Percentiles rank a stretch among this genome's conserved stretches.
Evolutionary conservation across 306 rosid genomes (phyloP).

Genomic region (Vicia faba): DNA sequence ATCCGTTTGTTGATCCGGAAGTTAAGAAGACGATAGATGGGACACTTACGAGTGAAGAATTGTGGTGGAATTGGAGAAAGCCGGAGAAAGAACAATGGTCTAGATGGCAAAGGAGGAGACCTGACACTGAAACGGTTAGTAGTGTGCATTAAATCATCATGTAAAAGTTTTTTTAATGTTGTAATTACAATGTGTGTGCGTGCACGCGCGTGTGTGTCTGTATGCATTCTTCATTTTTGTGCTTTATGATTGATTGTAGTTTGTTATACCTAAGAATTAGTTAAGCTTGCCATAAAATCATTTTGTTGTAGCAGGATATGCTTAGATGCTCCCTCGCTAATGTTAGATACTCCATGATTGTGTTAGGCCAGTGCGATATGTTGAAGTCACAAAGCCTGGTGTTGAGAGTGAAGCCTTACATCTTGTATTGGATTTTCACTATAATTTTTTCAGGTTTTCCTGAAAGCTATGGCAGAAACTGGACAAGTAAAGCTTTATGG

Average conservation of each 20-base stretch:
- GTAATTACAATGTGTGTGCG: not conserved
- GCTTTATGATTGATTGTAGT: conserved; percentile 14
- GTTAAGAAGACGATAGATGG: conserved; percentile 70
- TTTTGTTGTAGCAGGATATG: no score
- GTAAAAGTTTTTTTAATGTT: conserved; percentile 5
- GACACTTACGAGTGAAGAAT: conserved; percentile 67
- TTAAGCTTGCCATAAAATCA: not conserved
- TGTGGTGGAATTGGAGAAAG: conserved; percentile 98
- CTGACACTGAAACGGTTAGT: conserved; percentile 93
- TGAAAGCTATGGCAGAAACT: conserved; percentile 97
- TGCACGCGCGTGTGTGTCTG: not conserved
- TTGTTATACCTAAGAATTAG: conserved; percentile 2
- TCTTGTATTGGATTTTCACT: conserved; percentile 25
- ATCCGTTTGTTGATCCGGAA: conserved; percentile 79
- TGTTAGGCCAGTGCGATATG: conserved; percentile 14
- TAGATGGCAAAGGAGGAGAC: conserved; percentile 96
- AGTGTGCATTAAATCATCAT: conserved; percentile 5
- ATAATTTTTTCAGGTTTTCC: conserved; percentile 69
- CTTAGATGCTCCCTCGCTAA: no score
- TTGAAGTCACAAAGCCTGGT: conserved; percentile 11
- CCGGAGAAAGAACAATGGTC: conserved; percentile 95
- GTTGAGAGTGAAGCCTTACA: conserved; percentile 24
- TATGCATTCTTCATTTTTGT: conserved; percentile 13
- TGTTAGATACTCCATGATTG: conserved; percentile 15
- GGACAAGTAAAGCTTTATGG: conserved; percentile 90